Evolutionary conservation across 176 grass and related monocot species (phyloP).

Genomic region (Puya raimondii): DNA sequence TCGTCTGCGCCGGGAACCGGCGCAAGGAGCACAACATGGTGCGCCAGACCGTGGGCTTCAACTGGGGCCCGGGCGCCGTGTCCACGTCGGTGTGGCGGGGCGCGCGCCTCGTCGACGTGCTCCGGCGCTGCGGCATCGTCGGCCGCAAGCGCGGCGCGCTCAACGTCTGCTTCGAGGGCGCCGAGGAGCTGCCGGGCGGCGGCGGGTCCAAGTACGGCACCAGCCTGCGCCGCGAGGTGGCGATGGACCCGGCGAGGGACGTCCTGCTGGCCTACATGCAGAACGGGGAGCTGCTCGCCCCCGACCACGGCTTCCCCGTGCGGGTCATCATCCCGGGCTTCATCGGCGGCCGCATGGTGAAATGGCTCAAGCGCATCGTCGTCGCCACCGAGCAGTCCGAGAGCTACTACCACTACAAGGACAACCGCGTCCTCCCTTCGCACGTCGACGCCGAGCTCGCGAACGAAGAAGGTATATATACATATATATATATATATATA

Average conservation of each 20-base stretch:
- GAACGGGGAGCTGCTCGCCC: slow-evolving; percentile 58
- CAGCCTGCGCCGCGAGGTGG: slow-evolving; percentile 43
- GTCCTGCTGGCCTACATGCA: slow-evolving; percentile 87
- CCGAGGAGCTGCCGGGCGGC: slow-evolving; percentile 61
- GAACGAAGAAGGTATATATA: slow-evolving; percentile 56
- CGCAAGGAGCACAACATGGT: slow-evolving; percentile 91
- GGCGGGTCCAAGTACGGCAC: slow-evolving; percentile 58
- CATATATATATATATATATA: not conserved
- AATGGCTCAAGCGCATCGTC: slow-evolving; percentile 69
- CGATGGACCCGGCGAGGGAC: slow-evolving; percentile 56
- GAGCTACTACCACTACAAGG: slow-evolving; percentile 84
- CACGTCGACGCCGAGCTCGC: slow-evolving; percentile 82
- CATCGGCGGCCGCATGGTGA: slow-evolving; percentile 85
- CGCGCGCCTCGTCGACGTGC: slow-evolving; percentile 51
- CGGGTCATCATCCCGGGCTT: slow-evolving; percentile 67
- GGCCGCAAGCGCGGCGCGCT: slow-evolving; percentile 16
- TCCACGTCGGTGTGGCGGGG: slow-evolving; percentile 83
- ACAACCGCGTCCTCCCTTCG: slow-evolving; percentile 76
- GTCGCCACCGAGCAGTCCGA: slow-evolving; percentile 51
- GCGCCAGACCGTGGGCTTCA: slow-evolving; percentile 61
- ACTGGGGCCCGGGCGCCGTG: slow-evolving; percentile 65
- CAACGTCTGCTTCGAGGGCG: slow-evolving; percentile 74
- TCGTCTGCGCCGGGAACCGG: slow-evolving; percentile 65
- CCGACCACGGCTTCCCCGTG: slow-evolving; percentile 74
- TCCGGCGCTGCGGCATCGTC: slow-evolving; percentile 55